Base-by-base conservation (phyloP, 148 eudicot species). In the Silene latifolia region DNA sequence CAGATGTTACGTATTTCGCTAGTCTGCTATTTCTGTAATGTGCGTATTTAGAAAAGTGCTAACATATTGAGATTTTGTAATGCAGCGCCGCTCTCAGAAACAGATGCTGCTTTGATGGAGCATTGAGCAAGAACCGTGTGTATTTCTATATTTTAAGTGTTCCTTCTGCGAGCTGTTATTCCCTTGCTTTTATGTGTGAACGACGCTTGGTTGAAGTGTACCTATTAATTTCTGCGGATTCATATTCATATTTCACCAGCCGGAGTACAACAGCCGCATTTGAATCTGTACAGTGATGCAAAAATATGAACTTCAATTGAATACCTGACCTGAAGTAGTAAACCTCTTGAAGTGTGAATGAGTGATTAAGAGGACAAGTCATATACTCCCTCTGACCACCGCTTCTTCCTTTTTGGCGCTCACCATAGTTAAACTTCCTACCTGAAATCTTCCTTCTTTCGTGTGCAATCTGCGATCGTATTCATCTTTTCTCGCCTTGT, bases 81-180 rank as follows among this genome's bases (percentile, higher is more conserved):
- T 67, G 85, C 96, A 95, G 98, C 98, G 39, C 98, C 98, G 35
- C 85, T 95, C 65, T 92, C 98, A 6, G 98, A 95, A 61, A 90
- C 86, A 56, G 98, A 95, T 80, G 84, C 93, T 67, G 97, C 98
- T 74, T 82, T 95, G 78, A 95, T 95, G 92, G 96, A 93, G 35
- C 90, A 84, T 76, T 90, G 79, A 88, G 53, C 23, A 32, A 29
- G 62, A 75, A 42, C 21, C 60, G 2, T 7, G 7, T 48, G 4
- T 44, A 11, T 58, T 67, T 60, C 63, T 35, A 17, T 63, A 67
- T 48, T 24, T 15, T 47, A n/a, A 11, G 61, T 29, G 27, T 42
- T 24, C 17, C 27, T 57, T 25, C 76, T 24, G 66, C 21, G 29
- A 18, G 21, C 54, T 29, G n/a, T 7, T 64, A 42, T 74, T 54